Evolutionary conservation across 176 grass and related monocot species (phyloP).

Genomic region (Bromus sterilis): DNA sequence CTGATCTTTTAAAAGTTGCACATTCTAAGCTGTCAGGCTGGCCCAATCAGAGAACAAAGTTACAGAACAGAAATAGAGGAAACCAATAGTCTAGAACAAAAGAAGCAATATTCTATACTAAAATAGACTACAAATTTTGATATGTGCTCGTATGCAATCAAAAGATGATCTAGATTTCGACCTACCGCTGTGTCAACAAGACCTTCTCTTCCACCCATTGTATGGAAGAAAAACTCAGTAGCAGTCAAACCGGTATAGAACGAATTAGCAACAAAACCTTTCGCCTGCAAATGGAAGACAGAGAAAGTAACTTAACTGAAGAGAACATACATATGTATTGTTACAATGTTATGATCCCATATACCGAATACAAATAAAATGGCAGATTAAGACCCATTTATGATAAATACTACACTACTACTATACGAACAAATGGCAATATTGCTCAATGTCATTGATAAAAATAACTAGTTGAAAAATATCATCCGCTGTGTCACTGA

Average conservation of each 20-base stretch:
- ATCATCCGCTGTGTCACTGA: not conserved
- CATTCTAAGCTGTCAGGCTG: not conserved
- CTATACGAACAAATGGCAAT: not conserved
- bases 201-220: constrained; percentile 98
- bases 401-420: not conserved
- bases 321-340: not conserved
- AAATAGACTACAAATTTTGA: constrained; percentile 1
- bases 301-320: constrained; percentile 17
- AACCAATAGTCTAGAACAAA: not conserved
- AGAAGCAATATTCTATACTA: constrained; percentile 10
- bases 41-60: not conserved
- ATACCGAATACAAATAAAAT: constrained; percentile 16
- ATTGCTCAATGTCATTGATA: not conserved
- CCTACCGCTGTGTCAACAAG: constrained; percentile 96
- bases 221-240: constrained; percentile 96
- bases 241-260: constrained; percentile 95
- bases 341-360: not conserved
- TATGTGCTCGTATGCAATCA: not conserved
- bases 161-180: constrained; percentile 1
- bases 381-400: no score
- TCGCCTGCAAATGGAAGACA: constrained; percentile 53
- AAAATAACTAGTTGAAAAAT: not conserved
- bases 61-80: not conserved
- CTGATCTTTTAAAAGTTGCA: not conserved
- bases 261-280: constrained; percentile 98